phyloP scores from a whole-genome alignment of 2,329 filamentous ascomycete species.

The Sporothrix euskadiensis region DNA sequence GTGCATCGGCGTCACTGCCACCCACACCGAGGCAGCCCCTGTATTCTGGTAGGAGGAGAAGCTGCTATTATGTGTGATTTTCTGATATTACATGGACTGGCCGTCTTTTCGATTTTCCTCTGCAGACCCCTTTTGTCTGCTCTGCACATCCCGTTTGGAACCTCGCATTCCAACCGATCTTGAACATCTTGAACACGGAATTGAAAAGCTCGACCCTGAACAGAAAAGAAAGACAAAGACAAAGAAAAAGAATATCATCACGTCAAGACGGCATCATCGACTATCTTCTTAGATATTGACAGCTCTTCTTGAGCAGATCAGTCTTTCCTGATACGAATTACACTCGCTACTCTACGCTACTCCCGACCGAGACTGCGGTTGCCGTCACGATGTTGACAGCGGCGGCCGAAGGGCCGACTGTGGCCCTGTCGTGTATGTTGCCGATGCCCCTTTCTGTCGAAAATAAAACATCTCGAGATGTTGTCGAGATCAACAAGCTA shows the following conservation, averaged over 20 bases:
- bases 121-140: not conserved
- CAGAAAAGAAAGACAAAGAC: not conserved
- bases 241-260: not conserved
- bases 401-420: conserved; percentile 32
- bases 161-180: conserved; percentile 24
- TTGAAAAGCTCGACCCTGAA: not conserved
- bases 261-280: not conserved
- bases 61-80: conserved; percentile 1
- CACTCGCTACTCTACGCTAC: not conserved
- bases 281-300: not conserved
- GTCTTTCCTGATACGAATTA: not conserved
- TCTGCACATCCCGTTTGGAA: conserved; percentile 20
- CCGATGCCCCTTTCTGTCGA: not conserved
- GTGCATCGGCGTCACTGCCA: conserved; percentile 9
- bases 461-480: not conserved
- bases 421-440: conserved; percentile 35
- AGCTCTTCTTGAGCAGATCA: not conserved
- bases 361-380: not conserved
- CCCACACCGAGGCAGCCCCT: not conserved
- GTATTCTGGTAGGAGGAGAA: not conserved
- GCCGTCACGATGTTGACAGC: conserved; percentile 30
- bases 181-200: not conserved
- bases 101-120: not conserved
- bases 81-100: conserved; percentile 13
- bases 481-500: not conserved